Evolutionary conservation across 306 rosid species (phyloP).

Genomic region (Albizia julibrissin): DNA sequence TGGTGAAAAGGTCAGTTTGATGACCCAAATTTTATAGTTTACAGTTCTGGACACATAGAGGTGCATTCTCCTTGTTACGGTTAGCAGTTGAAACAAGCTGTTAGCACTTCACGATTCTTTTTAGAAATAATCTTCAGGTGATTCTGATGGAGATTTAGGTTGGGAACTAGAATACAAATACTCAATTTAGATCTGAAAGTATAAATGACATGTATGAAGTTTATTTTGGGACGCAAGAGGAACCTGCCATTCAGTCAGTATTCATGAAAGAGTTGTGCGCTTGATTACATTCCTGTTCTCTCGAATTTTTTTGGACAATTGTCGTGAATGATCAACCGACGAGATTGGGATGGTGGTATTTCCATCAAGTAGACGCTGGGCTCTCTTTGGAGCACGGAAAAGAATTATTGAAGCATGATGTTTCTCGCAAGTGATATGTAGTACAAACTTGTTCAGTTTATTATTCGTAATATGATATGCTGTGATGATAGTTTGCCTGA

Average conservation of each 20-base stretch:
- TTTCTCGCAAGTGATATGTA: too few relatives aligned
- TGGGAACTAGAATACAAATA: constrained; percentile 35
- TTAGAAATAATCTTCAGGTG: constrained; percentile 49
- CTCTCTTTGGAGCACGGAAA: too few relatives aligned
- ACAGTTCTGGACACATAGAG: constrained; percentile 36
- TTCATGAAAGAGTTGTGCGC: constrained; percentile 35
- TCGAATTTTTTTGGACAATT: not conserved
- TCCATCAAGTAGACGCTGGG: not conserved
- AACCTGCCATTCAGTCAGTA: constrained; percentile 31
- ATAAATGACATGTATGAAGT: constrained; percentile 36
- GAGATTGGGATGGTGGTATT: not conserved
- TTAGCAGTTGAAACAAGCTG: constrained; percentile 47
- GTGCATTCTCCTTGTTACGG: constrained; percentile 27
- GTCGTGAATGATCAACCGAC: not conserved
- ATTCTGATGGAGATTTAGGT: constrained; percentile 42
- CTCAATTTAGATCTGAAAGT: constrained; percentile 37
- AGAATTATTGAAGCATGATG: too few relatives aligned
- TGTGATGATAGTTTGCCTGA: too few relatives aligned
- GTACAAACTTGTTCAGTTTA: too few relatives aligned
- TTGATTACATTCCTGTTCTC: constrained; percentile 12
- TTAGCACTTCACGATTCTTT: constrained; percentile 38
- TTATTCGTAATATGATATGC: too few relatives aligned
- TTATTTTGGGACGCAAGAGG: constrained; percentile 39
- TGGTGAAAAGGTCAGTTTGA: constrained; percentile 59
- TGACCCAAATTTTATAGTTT: constrained; percentile 15